These are phyloP conservation scores for Acanthamoeba sp. DNA, from an alignment of 208 protist species.

Conservation along the genomic window DNA sequence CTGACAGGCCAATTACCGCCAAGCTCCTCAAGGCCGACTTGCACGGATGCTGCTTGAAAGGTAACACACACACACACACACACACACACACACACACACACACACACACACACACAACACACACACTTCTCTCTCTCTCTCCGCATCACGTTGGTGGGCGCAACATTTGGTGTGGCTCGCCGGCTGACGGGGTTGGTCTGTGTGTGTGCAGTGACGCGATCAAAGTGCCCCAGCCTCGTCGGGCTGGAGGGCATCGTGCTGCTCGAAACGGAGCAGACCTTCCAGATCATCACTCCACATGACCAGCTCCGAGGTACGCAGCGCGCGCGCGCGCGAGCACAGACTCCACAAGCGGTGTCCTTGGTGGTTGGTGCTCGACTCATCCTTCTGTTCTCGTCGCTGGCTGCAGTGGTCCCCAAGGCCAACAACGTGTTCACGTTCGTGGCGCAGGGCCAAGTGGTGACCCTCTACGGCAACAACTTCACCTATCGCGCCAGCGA, in stretches of 20 bases:
- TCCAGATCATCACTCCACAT: conserved; percentile 26
- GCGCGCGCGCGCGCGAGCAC: too few relatives aligned
- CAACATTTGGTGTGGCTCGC: background rate
- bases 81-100: too few relatives aligned
- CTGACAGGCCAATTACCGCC: background rate
- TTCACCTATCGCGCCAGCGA: conserved; percentile 18
- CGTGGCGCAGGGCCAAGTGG: background rate
- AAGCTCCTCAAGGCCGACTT: conserved; percentile 49
- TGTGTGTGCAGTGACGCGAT: conserved; percentile 14
- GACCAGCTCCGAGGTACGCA: background rate
- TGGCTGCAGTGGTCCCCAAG: background rate
- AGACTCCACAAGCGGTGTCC: background rate
- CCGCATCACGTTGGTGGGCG: too few relatives aligned
- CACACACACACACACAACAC: too few relatives aligned
- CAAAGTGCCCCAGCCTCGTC: conserved; percentile 26
- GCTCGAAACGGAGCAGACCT: conserved; percentile 54
- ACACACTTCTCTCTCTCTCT: too few relatives aligned
- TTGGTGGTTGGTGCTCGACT: background rate
- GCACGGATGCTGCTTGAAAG: conserved; percentile 5
- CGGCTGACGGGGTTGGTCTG: background rate
- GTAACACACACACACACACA: background rate
- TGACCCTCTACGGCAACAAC: conserved; percentile 58
- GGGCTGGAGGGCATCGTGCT: conserved; percentile 23
- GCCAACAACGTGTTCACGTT: conserved; percentile 53
- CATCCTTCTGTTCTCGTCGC: background rate